These are phyloP conservation scores for Backusella mclennaniae DNA, from an alignment of 192 early-diverging fungal species.

Conservation along the genomic window DNA sequence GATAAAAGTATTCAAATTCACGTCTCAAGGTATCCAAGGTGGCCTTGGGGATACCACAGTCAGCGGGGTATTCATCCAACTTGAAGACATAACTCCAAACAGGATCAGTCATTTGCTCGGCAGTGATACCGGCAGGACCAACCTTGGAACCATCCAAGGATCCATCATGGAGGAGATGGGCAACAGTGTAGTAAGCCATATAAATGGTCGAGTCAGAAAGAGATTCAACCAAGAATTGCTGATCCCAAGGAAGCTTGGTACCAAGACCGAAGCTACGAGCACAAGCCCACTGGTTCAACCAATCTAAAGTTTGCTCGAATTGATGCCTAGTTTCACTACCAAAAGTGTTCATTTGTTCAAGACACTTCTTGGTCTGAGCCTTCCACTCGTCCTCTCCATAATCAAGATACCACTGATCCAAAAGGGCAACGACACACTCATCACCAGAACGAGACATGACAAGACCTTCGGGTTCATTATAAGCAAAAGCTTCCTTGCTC, in stretches of 20 bases:
- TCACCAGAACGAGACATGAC: constrained; percentile 95
- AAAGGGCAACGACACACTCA: constrained; percentile 94
- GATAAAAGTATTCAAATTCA: constrained; percentile 98
- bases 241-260: constrained; percentile 91
- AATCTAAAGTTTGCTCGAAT: constrained; percentile 84
- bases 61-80: constrained; percentile 58
- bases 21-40: constrained; percentile 78
- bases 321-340: constrained; percentile 79
- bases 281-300: constrained; percentile 98
- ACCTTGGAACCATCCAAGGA: constrained; percentile 79
- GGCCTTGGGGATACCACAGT: constrained; percentile 59
- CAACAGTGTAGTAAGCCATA: constrained; percentile 99
- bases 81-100: constrained; percentile 93
- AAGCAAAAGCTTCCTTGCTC: constrained; percentile 72
- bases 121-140: constrained; percentile 73
- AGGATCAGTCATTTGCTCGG: constrained; percentile 87
- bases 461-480: constrained; percentile 92
- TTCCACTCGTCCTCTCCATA: constrained; percentile 93
- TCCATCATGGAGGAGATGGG: constrained; percentile 85
- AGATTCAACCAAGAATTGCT: constrained; percentile 90
- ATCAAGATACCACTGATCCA: constrained; percentile 99
- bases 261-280: constrained; percentile 93
- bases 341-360: constrained; percentile 80
- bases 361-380: constrained; percentile 68
- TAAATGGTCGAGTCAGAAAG: constrained; percentile 99